Evolutionary conservation across 1,139 yeast species (phyloP).

Genomic region (Pneumocystis carinii): DNA sequence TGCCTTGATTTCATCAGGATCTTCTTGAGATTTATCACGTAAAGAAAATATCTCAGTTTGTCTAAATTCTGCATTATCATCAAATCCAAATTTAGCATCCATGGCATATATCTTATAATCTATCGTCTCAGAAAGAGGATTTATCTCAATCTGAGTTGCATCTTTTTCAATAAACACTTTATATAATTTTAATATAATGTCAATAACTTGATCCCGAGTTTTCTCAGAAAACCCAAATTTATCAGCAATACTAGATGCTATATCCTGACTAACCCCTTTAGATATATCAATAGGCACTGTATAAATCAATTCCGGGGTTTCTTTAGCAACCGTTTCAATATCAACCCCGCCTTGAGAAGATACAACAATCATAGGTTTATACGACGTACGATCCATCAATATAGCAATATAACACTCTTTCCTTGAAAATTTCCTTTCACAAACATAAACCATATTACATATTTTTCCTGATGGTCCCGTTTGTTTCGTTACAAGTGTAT

Average conservation of each 20-base stretch:
- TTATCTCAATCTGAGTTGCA: constrained; percentile 96
- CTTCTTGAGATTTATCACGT: constrained; percentile 97
- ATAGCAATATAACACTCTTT: constrained; percentile 94
- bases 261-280: constrained; percentile 62
- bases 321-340: constrained; percentile 94
- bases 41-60: constrained; percentile 88
- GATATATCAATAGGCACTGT: constrained; percentile 68
- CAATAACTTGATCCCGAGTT: constrained; percentile 77
- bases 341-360: constrained; percentile 99
- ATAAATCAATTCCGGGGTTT: constrained; percentile 82
- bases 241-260: constrained; percentile 64
- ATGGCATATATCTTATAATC: constrained; percentile 87
- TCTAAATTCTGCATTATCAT: constrained; percentile 90
- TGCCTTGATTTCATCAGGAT: constrained; percentile 92
- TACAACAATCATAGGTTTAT: constrained; percentile 85
- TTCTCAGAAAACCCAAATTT: constrained; percentile 66
- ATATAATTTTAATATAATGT: constrained; percentile 73
- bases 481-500: constrained; percentile 92
- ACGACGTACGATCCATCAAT: constrained; percentile 82
- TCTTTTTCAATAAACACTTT: constrained; percentile 78
- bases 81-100: constrained; percentile 98
- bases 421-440: constrained; percentile 82
- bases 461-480: constrained; percentile 95
- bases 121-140: constrained; percentile 89
- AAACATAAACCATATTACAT: constrained; percentile 91